Conservation (phyloP, 2,329 filamentous ascomycete species). For the Penicillium sp. region DNA sequence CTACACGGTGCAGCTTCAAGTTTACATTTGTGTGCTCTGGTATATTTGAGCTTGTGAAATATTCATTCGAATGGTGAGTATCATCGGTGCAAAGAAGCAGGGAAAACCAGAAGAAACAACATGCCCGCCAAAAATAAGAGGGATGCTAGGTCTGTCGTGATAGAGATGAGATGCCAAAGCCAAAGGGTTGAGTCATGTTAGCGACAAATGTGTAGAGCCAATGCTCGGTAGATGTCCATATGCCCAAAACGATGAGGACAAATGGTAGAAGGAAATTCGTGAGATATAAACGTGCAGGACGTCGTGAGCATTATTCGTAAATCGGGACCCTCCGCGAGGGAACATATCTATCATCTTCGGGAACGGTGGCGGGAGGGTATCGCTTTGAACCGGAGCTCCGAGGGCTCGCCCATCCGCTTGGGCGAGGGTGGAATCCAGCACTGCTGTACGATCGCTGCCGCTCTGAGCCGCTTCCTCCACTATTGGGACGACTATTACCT, state of each 20-base stretch:
- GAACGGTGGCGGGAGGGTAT: constrained; percentile 13
- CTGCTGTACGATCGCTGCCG: constrained; percentile 19
- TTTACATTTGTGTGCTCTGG: not conserved
- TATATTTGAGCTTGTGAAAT: not conserved
- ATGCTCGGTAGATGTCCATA: not conserved
- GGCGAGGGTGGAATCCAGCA: constrained; percentile 10
- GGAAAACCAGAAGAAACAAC: not conserved
- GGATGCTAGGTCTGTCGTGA: not conserved
- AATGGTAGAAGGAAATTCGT: not conserved
- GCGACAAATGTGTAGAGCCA: no score
- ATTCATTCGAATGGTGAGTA: not conserved
- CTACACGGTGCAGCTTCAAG: not conserved
- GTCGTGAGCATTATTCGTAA: constrained; percentile 13
- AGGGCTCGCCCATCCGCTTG: constrained; percentile 16
- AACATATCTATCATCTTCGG: constrained; percentile 13
- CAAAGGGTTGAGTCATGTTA: not conserved
- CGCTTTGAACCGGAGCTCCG: constrained; percentile 16
- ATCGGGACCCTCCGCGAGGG: constrained; percentile 12
- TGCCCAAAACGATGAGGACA: not conserved
- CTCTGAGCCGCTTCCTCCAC: constrained; percentile 21
- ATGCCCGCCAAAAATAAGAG: not conserved
- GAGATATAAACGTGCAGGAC: not conserved
- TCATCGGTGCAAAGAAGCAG: not conserved
- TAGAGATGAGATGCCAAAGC: not conserved
- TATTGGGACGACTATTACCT: constrained; percentile 15